These are phyloP conservation scores for Lachancea dasiensis DNA, from an alignment of 805 yeast species.

Conservation along the genomic window DNA sequence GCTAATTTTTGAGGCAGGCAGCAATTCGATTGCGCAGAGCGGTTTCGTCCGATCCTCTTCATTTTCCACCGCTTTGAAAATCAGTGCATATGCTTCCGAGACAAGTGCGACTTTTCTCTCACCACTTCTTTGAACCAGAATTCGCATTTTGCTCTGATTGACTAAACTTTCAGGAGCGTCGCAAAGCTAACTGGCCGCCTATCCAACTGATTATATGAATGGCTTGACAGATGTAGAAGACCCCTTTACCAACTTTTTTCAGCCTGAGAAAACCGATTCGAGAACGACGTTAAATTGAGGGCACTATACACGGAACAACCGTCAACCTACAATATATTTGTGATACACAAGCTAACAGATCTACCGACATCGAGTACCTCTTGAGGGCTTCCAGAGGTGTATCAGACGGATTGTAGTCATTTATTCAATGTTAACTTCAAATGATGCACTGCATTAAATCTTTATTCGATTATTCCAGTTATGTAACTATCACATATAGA, in stretches of 20 bases:
- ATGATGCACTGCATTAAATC: too few relatives aligned
- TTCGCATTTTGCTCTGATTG: slow-evolving; percentile 15
- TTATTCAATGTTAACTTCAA: too few relatives aligned
- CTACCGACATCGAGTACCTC: too few relatives aligned
- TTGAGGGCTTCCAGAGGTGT: too few relatives aligned
- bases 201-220: neutral
- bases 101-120: slow-evolving; percentile 28
- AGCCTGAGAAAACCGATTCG: neutral
- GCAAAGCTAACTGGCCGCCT: too few relatives aligned
- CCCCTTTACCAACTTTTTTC: slow-evolving; percentile 9
- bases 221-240: neutral
- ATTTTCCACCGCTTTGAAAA: slow-evolving; percentile 38
- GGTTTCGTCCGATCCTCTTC: slow-evolving; percentile 27
- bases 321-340: too few relatives aligned
- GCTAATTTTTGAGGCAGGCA: slow-evolving; percentile 35
- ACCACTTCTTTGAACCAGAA: slow-evolving; percentile 21
- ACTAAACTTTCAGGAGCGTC: neutral
- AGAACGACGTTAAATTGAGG: too few relatives aligned
- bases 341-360: too few relatives aligned
- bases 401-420: too few relatives aligned
- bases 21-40: slow-evolving; percentile 45
- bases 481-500: too few relatives aligned
- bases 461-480: too few relatives aligned
- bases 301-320: too few relatives aligned
- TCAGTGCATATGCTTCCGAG: slow-evolving; percentile 39